Conservation (phyloP, 2,329 filamentous ascomycete genomes). For the Pestalotiopsis fici region DNA sequence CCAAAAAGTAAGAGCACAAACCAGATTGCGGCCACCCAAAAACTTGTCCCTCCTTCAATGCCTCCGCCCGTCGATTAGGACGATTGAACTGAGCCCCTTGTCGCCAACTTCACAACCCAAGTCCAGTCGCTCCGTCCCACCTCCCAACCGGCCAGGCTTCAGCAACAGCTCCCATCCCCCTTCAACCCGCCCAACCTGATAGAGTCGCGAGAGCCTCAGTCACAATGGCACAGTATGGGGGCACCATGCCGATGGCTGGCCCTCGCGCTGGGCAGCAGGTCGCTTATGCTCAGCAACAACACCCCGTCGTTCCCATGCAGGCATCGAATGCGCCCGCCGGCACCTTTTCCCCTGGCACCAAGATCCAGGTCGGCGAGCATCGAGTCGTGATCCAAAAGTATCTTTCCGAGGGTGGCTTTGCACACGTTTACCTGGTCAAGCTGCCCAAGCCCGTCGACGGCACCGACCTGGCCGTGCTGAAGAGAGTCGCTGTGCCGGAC, state of each 20-base stretch:
- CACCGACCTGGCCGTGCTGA: conserved; percentile 81
- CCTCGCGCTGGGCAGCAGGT: conserved; percentile 40
- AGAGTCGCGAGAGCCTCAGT: background rate
- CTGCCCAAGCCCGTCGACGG: conserved; percentile 76
- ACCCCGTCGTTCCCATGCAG: conserved; percentile 35
- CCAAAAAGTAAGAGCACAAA: background rate
- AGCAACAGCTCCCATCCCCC: background rate
- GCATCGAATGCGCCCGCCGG: conserved; percentile 62
- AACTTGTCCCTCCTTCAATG: conserved; percentile 13
- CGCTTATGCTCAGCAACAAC: conserved; percentile 28
- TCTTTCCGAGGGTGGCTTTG: conserved; percentile 96
- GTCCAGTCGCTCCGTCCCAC: conserved; percentile 5
- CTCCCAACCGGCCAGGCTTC: background rate
- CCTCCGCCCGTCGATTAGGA: conserved; percentile 13
- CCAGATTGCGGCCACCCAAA: background rate
- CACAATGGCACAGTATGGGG: conserved; percentile 29
- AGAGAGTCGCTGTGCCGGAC: conserved; percentile 94
- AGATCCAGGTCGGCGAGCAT: conserved; percentile 93
- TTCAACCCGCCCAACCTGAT: background rate
- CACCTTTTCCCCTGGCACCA: conserved; percentile 90
- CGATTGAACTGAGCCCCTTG: background rate
- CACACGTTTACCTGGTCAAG: conserved; percentile 96
- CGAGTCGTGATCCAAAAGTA: conserved; percentile 95
- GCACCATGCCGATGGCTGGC: conserved; percentile 28
- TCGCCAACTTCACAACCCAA: conserved; percentile 6